Evolutionary conservation across 2,329 filamentous ascomycete species (phyloP), one percentile per base, ranked within the genome.

Genomic region (Fusarium sp.): DNA sequence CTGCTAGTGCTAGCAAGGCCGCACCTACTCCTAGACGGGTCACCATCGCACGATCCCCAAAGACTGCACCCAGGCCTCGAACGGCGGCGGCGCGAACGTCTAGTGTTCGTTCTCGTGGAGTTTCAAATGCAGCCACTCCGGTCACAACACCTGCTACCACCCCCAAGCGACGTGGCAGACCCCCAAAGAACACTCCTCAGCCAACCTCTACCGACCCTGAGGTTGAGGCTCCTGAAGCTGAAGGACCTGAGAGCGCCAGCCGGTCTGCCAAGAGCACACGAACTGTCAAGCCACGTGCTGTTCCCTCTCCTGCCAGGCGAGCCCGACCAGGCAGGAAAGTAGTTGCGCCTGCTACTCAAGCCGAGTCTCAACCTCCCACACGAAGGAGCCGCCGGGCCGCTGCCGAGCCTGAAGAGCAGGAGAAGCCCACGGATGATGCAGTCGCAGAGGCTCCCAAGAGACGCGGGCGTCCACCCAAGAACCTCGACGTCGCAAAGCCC

Each of bases 141-240:
- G 58, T 61, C n/a, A 38, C 46, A 10, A 64, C 65, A 14, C 58
- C 65, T 29, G 25, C 63, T 6, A 62, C 57, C 10, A 73, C 71
- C 6, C 73, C 73, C 13, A 74, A 53, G 62, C 65, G 69, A 23
- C 73, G 73, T 29, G 73, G 73, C 4, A 58, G 73, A 2, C 73
- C 73, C 11, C 69, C 71, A 10, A 74, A 74, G 54, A 66, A 64
- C 16, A 46, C 68, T 1, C 53, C 61, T 8, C 61, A 71, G 16
- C 18, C 55, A 34, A 44, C 51, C n/a, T 42, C 62, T 6, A 7
- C 55, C 13, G 62, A 67, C 4, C 13, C 20, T 44, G 20, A 44
- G 20, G 40, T 7, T n/a, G 40, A 44, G 20, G 40, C 18, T 9
- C 18, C 61, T 14, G 55, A 64, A 11, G 20, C 8, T 14, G 58